Percentiles rank a stretch among this genome's conserved stretches.
Conservation (phyloP, 768 basidiomycete genomes). For the Podaxis mareebaensis region DNA sequence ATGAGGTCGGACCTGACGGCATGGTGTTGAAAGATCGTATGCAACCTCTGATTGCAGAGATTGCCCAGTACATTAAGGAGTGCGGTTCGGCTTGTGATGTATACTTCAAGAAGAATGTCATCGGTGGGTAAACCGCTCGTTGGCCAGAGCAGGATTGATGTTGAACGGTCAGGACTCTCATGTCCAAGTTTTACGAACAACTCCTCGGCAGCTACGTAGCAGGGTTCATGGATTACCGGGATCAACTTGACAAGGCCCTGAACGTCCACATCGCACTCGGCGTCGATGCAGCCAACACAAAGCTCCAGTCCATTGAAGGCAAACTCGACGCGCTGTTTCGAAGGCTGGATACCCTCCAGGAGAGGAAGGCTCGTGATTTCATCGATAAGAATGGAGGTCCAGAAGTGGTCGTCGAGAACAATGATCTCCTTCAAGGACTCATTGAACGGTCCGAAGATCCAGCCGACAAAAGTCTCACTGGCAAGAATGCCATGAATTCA, state of each 20-base stretch:
- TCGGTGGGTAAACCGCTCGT: slow-evolving; percentile 27
- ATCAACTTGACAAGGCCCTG: slow-evolving; percentile 25
- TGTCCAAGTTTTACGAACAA: no score
- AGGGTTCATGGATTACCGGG: no score
- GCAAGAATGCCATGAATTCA: background rate
- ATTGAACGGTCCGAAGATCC: slow-evolving; percentile 31
- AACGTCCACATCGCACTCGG: slow-evolving; percentile 37
- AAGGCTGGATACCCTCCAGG: slow-evolving; percentile 38
- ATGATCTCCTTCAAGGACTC: slow-evolving; percentile 32
- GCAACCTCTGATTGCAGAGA: slow-evolving; percentile 25
- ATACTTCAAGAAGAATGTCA: slow-evolving; percentile 43
- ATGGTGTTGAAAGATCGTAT: slow-evolving; percentile 30
- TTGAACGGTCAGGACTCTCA: no score
- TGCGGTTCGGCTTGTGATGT: slow-evolving; percentile 47
- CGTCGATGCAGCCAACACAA: slow-evolving; percentile 33
- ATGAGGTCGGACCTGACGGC: slow-evolving; percentile 32
- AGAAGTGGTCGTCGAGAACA: slow-evolving; percentile 32
- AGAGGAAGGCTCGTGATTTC: slow-evolving; percentile 36
- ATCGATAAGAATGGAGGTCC: slow-evolving; percentile 40
- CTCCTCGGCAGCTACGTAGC: no score
- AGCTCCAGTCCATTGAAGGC: slow-evolving; percentile 25
- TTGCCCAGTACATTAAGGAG: slow-evolving; percentile 41
- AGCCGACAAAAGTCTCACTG: slow-evolving; percentile 17
- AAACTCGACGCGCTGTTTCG: slow-evolving; percentile 37
- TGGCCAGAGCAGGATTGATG: background rate